These are phyloP conservation scores for Yamadazyma aaseri DNA, from an alignment of 1,139 yeast species.

Conservation along the genomic window DNA sequence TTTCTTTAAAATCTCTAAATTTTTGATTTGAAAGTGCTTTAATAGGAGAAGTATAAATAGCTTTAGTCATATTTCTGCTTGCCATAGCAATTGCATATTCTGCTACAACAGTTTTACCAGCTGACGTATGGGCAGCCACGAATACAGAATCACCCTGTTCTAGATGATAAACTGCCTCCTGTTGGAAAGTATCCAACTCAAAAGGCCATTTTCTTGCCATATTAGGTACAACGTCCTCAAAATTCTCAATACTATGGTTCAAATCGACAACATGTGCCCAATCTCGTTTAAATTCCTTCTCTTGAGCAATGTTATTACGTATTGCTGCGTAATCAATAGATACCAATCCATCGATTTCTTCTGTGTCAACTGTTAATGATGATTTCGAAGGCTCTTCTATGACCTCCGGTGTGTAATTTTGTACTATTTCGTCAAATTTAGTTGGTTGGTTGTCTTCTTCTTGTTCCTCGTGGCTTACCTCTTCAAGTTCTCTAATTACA, in stretches of 20 bases:
- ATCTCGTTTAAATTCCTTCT: slow-evolving; percentile 46
- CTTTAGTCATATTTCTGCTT: slow-evolving; percentile 82
- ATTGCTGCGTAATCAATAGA: slow-evolving; percentile 54
- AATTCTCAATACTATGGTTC: slow-evolving; percentile 78
- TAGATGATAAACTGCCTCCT: slow-evolving; percentile 92
- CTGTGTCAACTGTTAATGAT: slow-evolving; percentile 28
- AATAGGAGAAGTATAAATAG: slow-evolving; percentile 90
- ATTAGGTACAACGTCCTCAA: slow-evolving; percentile 82
- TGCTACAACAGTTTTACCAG: slow-evolving; percentile 91
- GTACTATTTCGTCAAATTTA: neutral
- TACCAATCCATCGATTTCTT: slow-evolving; percentile 71
- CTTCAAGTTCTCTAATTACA: slow-evolving; percentile 14
- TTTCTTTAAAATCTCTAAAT: slow-evolving; percentile 85
- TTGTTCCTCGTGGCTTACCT: slow-evolving; percentile 12
- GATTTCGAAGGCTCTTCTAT: neutral
- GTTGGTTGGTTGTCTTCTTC: slow-evolving; percentile 3
- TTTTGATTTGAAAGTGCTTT: slow-evolving; percentile 92
- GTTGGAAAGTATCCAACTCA: slow-evolving; percentile 90
- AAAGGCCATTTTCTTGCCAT: slow-evolving; percentile 95
- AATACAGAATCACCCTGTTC: slow-evolving; percentile 97
- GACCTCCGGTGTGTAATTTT: neutral
- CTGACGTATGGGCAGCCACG: slow-evolving; percentile 97
- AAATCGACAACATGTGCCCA: slow-evolving; percentile 98
- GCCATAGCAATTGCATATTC: slow-evolving; percentile 96
- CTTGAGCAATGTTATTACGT: slow-evolving; percentile 24